These are phyloP conservation scores for Ascochyta koolunga DNA, from an alignment of 2,329 filamentous ascomycete species.

Conservation along the genomic window DNA sequence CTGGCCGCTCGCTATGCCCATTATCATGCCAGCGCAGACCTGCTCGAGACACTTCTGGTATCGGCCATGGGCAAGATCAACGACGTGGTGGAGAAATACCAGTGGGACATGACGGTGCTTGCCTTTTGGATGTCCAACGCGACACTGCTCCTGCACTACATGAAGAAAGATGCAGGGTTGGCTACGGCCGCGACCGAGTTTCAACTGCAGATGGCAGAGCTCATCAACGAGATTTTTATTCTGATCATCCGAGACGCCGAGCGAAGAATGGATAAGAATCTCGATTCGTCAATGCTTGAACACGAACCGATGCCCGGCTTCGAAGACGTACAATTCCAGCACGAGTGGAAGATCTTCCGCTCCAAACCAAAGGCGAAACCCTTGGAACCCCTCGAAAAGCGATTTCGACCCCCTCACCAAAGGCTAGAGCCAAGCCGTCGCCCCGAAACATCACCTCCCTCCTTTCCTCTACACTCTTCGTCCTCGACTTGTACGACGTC, in stretches of 20 bases:
- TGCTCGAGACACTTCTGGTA: slow-evolving; percentile 79
- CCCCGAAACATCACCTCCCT: slow-evolving; percentile 95
- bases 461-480: slow-evolving; percentile 93
- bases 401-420: slow-evolving; percentile 89
- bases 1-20: slow-evolving; percentile 94
- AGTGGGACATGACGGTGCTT: slow-evolving; percentile 99
- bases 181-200: slow-evolving; percentile 84
- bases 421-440: slow-evolving; percentile 87
- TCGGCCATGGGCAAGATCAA: slow-evolving; percentile 97
- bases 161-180: slow-evolving; percentile 90
- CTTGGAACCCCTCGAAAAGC: slow-evolving; percentile 84
- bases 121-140: slow-evolving; percentile 99
- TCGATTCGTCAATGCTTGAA: slow-evolving; percentile 92
- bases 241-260: slow-evolving; percentile 96
- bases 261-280: slow-evolving; percentile 90
- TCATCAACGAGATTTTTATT: slow-evolving; percentile 98
- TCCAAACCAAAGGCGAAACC: slow-evolving; percentile 85
- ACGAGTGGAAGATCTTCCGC: slow-evolving; percentile 98
- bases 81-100: slow-evolving; percentile 89
- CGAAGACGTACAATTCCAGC: slow-evolving; percentile 94
- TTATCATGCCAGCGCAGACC: slow-evolving; percentile 87
- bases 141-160: slow-evolving; percentile 90
- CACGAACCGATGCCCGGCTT: slow-evolving; percentile 98
- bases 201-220: slow-evolving; percentile 88
- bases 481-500: slow-evolving; percentile 97